Evolutionary conservation across 1,284 basidiomycete genomes (phyloP).

Genomic region (Laetiporus sulphureus): DNA sequence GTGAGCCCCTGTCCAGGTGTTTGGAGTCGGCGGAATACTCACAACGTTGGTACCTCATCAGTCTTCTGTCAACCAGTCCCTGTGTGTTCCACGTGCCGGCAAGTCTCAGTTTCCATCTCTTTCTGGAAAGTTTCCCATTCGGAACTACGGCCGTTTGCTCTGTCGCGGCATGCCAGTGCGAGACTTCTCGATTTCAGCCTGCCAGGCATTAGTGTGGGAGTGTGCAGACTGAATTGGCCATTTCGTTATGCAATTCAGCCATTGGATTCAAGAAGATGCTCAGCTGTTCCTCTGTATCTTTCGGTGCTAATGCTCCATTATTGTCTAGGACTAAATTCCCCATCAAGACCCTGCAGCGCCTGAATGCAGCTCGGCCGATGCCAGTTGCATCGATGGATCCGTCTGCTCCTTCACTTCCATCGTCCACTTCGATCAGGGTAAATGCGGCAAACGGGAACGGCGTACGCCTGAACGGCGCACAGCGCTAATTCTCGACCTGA

Average conservation of each 20-base stretch:
- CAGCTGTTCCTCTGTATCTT: not conserved
- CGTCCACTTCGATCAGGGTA: constrained; percentile 1
- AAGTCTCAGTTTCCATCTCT: constrained; percentile 22
- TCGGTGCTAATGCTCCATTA: constrained; percentile 4
- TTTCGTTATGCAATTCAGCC: too few relatives aligned
- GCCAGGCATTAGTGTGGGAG: too few relatives aligned
- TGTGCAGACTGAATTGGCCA: too few relatives aligned
- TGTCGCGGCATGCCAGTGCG: too few relatives aligned
- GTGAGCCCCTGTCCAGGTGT: constrained; percentile 41
- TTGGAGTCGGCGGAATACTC: not conserved
- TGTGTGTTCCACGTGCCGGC: constrained; percentile 90
- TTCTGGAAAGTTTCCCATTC: not conserved
- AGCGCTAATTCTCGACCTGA: not conserved
- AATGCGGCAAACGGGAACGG: constrained; percentile 1
- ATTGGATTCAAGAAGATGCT: too few relatives aligned
- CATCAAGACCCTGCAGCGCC: constrained; percentile 77
- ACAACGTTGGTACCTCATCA: constrained; percentile 10
- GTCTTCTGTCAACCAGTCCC: constrained; percentile 87
- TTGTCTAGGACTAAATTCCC: constrained; percentile 82
- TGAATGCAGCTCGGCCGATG: constrained; percentile 51
- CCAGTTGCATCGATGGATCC: constrained; percentile 12
- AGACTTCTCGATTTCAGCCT: too few relatives aligned
- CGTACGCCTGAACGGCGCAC: not conserved
- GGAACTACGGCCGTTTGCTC: too few relatives aligned
- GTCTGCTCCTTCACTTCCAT: constrained; percentile 8